Conservation (phyloP, 140 eudicot species). For the Anethum foeniculum region DNA sequence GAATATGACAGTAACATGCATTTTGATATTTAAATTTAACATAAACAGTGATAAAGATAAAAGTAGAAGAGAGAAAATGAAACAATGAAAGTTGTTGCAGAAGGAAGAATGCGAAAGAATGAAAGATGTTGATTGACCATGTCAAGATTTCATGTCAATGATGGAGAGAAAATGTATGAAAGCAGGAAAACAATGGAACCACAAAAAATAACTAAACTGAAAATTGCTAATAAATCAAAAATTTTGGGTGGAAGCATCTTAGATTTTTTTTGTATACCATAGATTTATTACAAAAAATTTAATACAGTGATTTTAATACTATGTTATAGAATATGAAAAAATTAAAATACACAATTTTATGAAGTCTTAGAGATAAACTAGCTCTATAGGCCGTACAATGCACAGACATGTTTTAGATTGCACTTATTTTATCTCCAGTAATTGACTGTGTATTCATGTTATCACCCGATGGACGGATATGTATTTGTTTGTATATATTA, state of each 20-base stretch:
- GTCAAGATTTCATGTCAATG: slow-evolving; percentile 11
- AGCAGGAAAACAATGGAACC: not conserved
- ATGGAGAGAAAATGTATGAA: not conserved
- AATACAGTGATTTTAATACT: too few relatives aligned
- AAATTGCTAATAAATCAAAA: not conserved
- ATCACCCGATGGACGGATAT: too few relatives aligned
- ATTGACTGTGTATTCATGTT: too few relatives aligned
- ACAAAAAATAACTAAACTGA: not conserved
- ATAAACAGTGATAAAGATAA: not conserved
- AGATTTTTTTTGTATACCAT: too few relatives aligned
- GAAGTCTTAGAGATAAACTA: too few relatives aligned
- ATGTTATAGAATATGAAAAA: too few relatives aligned
- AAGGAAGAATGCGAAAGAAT: not conserved
- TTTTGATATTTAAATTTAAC: not conserved
- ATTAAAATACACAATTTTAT: too few relatives aligned
- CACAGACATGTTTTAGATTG: too few relatives aligned
- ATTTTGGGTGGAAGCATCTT: not conserved
- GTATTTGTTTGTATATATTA: too few relatives aligned
- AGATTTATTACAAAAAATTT: too few relatives aligned
- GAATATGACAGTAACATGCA: not conserved
- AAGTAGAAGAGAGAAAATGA: not conserved
- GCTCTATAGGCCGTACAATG: too few relatives aligned
- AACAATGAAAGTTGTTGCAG: not conserved
- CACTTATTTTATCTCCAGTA: too few relatives aligned
- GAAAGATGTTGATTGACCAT: not conserved